phyloP scores from a whole-genome alignment of 768 basidiomycete species.

The Hirschioporus abietinus region DNA sequence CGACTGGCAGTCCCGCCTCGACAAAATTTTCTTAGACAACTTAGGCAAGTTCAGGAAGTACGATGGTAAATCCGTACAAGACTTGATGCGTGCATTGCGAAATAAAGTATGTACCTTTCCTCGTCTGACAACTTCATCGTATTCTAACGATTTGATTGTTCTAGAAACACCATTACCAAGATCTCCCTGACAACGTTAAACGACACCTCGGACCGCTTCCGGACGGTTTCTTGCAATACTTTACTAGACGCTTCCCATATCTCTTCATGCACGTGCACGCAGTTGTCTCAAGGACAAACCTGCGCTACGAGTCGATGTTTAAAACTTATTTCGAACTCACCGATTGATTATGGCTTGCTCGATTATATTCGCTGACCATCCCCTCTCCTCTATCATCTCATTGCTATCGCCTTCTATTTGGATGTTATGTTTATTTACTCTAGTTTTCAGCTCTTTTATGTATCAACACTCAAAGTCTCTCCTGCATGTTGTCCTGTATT shows the following conservation, averaged over 20 bases:
- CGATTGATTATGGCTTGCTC: constrained; percentile 27
- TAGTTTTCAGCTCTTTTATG: neutral
- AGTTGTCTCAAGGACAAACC: constrained; percentile 68
- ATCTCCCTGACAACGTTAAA: constrained; percentile 88
- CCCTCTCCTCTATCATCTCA: neutral
- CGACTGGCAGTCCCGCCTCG: constrained; percentile 86
- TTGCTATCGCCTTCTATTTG: neutral
- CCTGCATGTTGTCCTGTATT: neutral
- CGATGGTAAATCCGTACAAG: constrained; percentile 85
- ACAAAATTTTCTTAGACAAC: constrained; percentile 89
- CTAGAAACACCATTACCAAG: constrained; percentile 97
- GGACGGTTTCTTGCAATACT: constrained; percentile 87
- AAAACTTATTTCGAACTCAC: constrained; percentile 78
- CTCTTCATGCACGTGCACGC: constrained; percentile 89
- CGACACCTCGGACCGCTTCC: constrained; percentile 88
- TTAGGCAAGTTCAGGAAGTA: constrained; percentile 98
- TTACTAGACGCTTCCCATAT: constrained; percentile 86
- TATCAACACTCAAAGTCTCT: neutral
- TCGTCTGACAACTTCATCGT: neutral
- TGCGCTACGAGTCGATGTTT: constrained; percentile 87
- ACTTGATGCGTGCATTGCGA: constrained; percentile 84
- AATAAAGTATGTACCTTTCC: constrained; percentile 69
- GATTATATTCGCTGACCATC: neutral
- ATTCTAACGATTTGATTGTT: constrained; percentile 2
- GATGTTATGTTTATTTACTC: constrained; percentile 1